A percentile compares a stretch with the other conserved stretches of the same genome.
Conservation (phyloP, 2,329 filamentous ascomycete genomes). For the Aspergillus sp. region DNA sequence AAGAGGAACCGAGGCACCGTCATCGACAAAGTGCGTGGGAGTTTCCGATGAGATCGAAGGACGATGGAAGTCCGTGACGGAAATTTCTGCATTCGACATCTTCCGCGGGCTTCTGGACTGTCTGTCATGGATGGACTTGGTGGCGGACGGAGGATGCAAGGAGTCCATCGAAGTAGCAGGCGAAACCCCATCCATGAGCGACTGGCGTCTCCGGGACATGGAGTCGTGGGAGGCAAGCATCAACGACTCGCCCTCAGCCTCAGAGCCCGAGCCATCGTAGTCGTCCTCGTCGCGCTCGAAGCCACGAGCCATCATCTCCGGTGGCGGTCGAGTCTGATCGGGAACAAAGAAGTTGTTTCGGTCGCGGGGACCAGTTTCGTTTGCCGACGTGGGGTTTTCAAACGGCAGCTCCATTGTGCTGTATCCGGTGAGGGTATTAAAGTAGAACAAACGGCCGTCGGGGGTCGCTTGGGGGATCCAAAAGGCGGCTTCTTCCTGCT, state of each 20-base stretch:
- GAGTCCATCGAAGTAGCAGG: conserved; percentile 90
- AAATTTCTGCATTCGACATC: conserved; percentile 49
- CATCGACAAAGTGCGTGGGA: conserved; percentile 84
- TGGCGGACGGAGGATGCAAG: conserved; percentile 64
- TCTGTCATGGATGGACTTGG: conserved; percentile 55
- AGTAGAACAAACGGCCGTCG: conserved; percentile 91
- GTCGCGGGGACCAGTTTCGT: conserved; percentile 81
- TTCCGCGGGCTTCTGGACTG: conserved; percentile 19
- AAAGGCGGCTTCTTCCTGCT: conserved; percentile 85
- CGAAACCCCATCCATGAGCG: conserved; percentile 67
- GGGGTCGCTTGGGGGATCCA: conserved; percentile 98
- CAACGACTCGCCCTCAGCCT: conserved; percentile 72
- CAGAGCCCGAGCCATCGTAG: conserved; percentile 85
- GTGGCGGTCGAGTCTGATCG: conserved; percentile 81
- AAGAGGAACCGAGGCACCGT: conserved; percentile 71
- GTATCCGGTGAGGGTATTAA: conserved; percentile 94
- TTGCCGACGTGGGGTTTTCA: conserved; percentile 75
- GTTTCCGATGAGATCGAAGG: conserved; percentile 48
- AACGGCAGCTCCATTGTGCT: conserved; percentile 92
- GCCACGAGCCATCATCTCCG: conserved; percentile 85
- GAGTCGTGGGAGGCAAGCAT: conserved; percentile 66
- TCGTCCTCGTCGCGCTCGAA: conserved; percentile 82
- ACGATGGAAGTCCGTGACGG: conserved; percentile 47
- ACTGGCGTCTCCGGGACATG: conserved; percentile 61
- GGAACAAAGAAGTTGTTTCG: conserved; percentile 84